A percentile compares a stretch with the other conserved stretches of the same genome.
These are phyloP conservation scores for Lentinula detonsa DNA, from an alignment of 768 basidiomycete genomes.

Conservation along the genomic window DNA sequence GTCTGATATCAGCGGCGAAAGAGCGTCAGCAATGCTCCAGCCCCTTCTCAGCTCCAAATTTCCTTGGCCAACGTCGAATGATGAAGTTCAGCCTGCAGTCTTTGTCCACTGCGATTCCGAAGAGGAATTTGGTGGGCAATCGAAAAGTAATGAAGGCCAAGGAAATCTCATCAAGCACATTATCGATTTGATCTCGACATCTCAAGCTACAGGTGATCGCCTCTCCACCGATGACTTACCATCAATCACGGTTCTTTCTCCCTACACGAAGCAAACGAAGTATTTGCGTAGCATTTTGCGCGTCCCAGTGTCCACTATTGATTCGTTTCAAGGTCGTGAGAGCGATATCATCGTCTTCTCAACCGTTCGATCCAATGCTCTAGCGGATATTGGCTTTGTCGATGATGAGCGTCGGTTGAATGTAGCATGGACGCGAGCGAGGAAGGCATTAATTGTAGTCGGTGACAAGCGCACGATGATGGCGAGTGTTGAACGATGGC, in stretches of 20 bases:
- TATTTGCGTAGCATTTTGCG: conserved; percentile 37
- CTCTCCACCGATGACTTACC: background rate
- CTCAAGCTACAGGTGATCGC: background rate
- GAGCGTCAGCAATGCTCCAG: conserved; percentile 28
- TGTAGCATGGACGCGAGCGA: conserved; percentile 67
- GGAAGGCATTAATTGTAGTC: conserved; percentile 52
- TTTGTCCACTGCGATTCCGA: conserved; percentile 53
- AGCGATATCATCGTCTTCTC: conserved; percentile 63
- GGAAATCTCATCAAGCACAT: conserved; percentile 45
- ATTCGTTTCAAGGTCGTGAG: conserved; percentile 66
- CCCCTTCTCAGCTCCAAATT: conserved; percentile 37
- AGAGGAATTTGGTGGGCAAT: conserved; percentile 53
- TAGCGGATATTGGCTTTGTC: conserved; percentile 59
- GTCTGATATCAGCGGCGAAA: conserved; percentile 32
- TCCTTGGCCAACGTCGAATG: conserved; percentile 47
- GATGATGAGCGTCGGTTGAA: conserved; percentile 56
- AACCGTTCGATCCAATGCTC: conserved; percentile 54
- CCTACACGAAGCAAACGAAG: conserved; percentile 52
- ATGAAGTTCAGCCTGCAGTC: conserved; percentile 39
- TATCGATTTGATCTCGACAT: conserved; percentile 28
- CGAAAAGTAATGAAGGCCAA: conserved; percentile 59
- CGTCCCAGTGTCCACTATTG: conserved; percentile 42
- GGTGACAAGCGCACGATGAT: conserved; percentile 49
- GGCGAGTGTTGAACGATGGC: conserved; percentile 40
- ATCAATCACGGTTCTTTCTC: conserved; percentile 48